Conservation (phyloP, 768 basidiomycete genomes). For the Hypholoma sublateritium region DNA sequence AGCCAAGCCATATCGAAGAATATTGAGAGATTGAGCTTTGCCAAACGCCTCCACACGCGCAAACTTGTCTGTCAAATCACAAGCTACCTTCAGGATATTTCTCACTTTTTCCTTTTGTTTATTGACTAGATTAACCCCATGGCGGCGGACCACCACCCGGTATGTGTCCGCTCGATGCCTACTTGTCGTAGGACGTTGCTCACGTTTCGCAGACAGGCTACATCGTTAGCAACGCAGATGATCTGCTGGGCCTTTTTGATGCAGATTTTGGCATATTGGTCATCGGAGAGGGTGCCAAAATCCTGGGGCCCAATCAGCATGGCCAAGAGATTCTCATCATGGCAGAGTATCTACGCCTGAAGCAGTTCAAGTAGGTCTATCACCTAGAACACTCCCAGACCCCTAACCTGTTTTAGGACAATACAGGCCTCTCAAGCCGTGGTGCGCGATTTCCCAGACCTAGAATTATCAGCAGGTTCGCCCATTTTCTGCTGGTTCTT, state of each 20-base stretch:
- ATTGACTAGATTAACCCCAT: conserved; percentile 66
- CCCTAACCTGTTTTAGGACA: conserved; percentile 35
- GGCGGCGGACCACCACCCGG: conserved; percentile 63
- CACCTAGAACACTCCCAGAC: background rate
- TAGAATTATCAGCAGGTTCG: conserved; percentile 52
- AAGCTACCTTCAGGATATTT: background rate
- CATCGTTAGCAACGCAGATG: conserved; percentile 79
- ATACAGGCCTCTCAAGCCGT: conserved; percentile 75
- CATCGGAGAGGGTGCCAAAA: conserved; percentile 70
- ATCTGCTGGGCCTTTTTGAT: conserved; percentile 75
- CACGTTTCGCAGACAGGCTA: conserved; percentile 52
- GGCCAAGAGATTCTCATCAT: conserved; percentile 79
- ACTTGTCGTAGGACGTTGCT: background rate
- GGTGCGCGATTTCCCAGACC: conserved; percentile 67
- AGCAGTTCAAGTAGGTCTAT: conserved; percentile 60
- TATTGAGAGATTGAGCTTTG: conserved; percentile 77
- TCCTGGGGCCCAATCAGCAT: conserved; percentile 66
- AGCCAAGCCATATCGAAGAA: conserved; percentile 80
- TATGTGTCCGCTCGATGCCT: conserved; percentile 7
- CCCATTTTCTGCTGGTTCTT: conserved; percentile 3
- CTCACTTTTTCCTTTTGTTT: conserved; percentile 1
- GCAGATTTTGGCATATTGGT: conserved; percentile 75
- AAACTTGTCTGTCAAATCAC: conserved; percentile 57
- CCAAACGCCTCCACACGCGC: conserved; percentile 69
- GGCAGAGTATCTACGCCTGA: conserved; percentile 75